Base-by-base conservation (phyloP, 495 filamentous ascomycete species). In the Aspergillus hancockii region DNA sequence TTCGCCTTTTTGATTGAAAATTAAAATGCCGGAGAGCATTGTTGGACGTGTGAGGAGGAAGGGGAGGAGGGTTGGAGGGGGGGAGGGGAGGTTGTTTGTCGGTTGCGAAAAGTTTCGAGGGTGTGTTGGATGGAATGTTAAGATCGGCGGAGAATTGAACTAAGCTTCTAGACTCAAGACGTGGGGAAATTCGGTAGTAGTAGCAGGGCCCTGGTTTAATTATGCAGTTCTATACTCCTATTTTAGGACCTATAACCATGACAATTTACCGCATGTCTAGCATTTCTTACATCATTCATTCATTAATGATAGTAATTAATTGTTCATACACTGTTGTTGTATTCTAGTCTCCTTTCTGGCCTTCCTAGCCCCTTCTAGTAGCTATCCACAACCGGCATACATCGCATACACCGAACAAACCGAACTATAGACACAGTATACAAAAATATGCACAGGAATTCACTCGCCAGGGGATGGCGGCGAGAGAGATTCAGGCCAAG, bases 1-100 rank as follows among this genome's bases (percentile, higher is more conserved):
- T 81, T 99, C 94, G 78, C 94, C 94, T 75, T 99, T 99, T 72
- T 98, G 95, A 67, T 99, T 99, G 81, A 99, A 99, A 64, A 99
- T 85, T 49, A 99, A 84, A 66, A 99, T 92, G 57, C 94, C 94
- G 60, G 92, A 97, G 63, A 98, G 81, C 94, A 98, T 98, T 55
- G 63, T 88, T 80, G 40, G 53, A 19, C 55, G 55, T 38, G 61
- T 45, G 36, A 28, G 50, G 40, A 21, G 45, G 52, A 43, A 25
- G 19, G 14, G 45, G 43, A 54, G 31, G 54, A 31, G 54, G 43
- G 52, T 6, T 45, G 25, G 21, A 49, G 8, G 30, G 49, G 53
- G 14, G 38, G 43, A 43, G 22, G 49, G 40, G 16, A 34, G 23
- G 38, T 31, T 23, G 25, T n/a, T 8, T 18, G 36, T 41, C 25